phyloP scores from a whole-genome alignment of 176 grass and related monocot species.

The Carex myosuroides region DNA sequence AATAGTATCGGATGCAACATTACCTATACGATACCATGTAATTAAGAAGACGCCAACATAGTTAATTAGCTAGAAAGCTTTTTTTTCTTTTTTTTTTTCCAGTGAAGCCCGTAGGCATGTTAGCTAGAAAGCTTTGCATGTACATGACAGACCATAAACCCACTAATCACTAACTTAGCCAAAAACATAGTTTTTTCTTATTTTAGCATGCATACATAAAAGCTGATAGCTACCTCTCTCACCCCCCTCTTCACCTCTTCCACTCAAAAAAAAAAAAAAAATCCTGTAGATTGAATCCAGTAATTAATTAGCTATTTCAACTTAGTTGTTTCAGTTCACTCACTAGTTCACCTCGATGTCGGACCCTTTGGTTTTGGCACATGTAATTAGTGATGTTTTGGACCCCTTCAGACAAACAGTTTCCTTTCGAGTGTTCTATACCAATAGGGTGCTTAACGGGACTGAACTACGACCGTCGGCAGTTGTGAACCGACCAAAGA shows the following conservation, averaged over 20 bases:
- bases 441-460: slow-evolving; percentile 34
- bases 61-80: too few species aligned
- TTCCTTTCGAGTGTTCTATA: slow-evolving; percentile 47
- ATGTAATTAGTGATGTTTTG: slow-evolving; percentile 55
- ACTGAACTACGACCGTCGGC: slow-evolving; percentile 52
- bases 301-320: slow-evolving; percentile 7
- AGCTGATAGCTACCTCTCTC: slow-evolving; percentile 33
- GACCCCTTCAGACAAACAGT: slow-evolving; percentile 42
- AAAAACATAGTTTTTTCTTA: slow-evolving; percentile 1
- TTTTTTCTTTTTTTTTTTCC: too few species aligned
- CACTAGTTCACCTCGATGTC: neutral
- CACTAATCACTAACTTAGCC: neutral
- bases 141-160: neutral
- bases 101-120: too few species aligned
- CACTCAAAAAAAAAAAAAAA: too few species aligned
- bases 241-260: neutral
- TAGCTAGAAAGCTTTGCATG: neutral
- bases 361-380: slow-evolving; percentile 35
- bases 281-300: neutral
- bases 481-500: slow-evolving; percentile 35
- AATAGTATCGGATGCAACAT: neutral
- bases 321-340: neutral
- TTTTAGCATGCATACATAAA: slow-evolving; percentile 21
- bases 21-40: neutral
- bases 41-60: too few species aligned